Evolutionary conservation across 164 flowering plant species (phyloP), one percentile per base, ranked within the genome.

Genomic region (Chloranthus sessilifolius): DNA sequence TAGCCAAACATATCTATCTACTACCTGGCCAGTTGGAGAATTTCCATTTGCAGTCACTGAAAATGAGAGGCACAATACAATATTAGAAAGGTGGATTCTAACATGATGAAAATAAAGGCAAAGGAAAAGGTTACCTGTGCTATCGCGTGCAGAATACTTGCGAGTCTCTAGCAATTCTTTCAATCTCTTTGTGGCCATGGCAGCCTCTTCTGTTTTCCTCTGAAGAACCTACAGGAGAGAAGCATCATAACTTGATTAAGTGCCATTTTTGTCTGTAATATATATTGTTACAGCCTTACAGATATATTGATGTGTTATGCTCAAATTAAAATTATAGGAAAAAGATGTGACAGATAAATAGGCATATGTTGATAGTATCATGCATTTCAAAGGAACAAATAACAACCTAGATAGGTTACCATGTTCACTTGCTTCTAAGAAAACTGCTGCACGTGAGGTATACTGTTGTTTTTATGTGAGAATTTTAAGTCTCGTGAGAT

Each of bases 181-280:
- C 41, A 94, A 67, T 69, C 99, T 80, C 74, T 87, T 89, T 66
- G 99, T 89, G 57, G 97, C 99, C 91, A 88, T 79, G 60, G 99
- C 97, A 69, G 99, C 99, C 62, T 94, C 97, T 69, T 89, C 97
- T 21, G 99, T 86, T 70, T 94, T 94, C 61, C 97, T 85, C 38
- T 94, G 99, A 48, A 94, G 96, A 64, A 94, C 97, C 96, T 87
- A 70, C 50, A 67, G 40, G 30, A 46, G 43, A 35, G 52, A 59
- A 49, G 15, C 26, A 2, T 31, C 47, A n/a, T 33, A 17, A 22
- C 45, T 21, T 20, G n/a, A 27, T 15, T 28, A 37, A n/a, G n/a
- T n/a, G n/a, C n/a, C n/a, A n/a, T n/a, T n/a, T n/a, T n/a, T n/a
- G n/a, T n/a, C n/a, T n/a, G n/a, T n/a, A n/a, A n/a, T n/a, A n/a